Evolutionary conservation across 805 yeast species (phyloP).

Genomic region (Candida hispaniensis): DNA sequence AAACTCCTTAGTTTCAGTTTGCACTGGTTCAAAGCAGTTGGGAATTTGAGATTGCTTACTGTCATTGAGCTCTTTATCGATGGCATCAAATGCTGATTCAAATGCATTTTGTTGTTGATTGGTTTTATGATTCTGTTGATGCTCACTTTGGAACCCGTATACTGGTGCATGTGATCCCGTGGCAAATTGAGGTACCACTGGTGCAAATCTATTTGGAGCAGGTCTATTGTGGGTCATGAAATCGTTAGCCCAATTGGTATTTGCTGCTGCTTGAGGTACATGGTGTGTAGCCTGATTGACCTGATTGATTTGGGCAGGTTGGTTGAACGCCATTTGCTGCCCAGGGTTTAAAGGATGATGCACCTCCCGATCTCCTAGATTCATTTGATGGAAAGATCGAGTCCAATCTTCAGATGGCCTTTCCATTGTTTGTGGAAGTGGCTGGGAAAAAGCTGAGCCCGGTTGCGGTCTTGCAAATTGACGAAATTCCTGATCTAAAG

Average conservation of each 20-base stretch:
- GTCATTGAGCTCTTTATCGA: slow-evolving; percentile 20
- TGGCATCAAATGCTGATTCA: slow-evolving; percentile 22
- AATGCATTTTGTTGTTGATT: slow-evolving; percentile 19
- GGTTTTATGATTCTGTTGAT: slow-evolving; percentile 21
- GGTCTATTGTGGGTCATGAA: slow-evolving; percentile 13
- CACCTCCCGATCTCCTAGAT: slow-evolving; percentile 4
- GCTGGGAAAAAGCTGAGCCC: not conserved
- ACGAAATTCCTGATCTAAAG: slow-evolving; percentile 8
- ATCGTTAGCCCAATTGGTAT: slow-evolving; percentile 13
- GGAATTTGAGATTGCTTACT: slow-evolving; percentile 1
- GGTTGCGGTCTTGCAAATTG: slow-evolving; percentile 6
- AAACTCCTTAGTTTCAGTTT: slow-evolving; percentile 16
- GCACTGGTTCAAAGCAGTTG: slow-evolving; percentile 7
- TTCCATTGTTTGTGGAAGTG: not conserved
- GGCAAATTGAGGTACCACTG: slow-evolving; percentile 11
- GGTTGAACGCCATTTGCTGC: too few species aligned
- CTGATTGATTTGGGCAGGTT: too few species aligned
- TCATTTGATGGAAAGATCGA: slow-evolving; percentile 7
- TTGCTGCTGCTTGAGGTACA: slow-evolving; percentile 1
- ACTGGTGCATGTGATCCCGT: slow-evolving; percentile 8
- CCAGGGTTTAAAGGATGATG: not conserved
- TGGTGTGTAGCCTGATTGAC: not conserved
- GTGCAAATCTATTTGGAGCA: too few species aligned
- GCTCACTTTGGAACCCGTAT: slow-evolving; percentile 20
- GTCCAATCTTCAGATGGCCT: slow-evolving; percentile 2